Conservation (phyloP, 129 eudicot genomes). For the Escallonia herrerae region DNA sequence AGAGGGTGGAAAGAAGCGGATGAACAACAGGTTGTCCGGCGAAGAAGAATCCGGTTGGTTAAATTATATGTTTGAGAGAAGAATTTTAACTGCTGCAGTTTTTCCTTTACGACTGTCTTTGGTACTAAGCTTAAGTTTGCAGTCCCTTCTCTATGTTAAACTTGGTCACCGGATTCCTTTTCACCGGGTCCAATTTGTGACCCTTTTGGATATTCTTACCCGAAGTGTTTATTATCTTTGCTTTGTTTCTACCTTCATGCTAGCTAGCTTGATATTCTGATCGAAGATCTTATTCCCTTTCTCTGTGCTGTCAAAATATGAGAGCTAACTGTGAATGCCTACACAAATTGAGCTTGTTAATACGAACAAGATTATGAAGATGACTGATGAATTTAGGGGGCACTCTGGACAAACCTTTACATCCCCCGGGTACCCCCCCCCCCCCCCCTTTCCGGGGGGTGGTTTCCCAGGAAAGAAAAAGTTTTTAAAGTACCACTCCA, state of each 20-base stretch:
- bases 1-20: no score
- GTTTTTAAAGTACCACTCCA: no score
- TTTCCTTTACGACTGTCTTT: conserved; percentile 11
- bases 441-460: no score
- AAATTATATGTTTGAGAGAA: neutral
- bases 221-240: conserved; percentile 2
- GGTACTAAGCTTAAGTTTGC: conserved; percentile 4
- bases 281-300: neutral
- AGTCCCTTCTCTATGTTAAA: conserved; percentile 23
- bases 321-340: no score
- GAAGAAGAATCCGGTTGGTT: conserved; percentile 58
- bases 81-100: conserved; percentile 8
- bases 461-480: no score
- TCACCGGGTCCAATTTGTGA: conserved; percentile 54
- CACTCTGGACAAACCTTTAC: no score
- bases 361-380: no score
- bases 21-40: conserved; percentile 19
- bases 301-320: no score
- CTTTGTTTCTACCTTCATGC: neutral
- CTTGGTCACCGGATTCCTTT: conserved; percentile 66
- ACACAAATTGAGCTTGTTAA: no score
- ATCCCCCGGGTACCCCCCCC: no score
- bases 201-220: conserved; percentile 22
- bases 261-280: neutral
- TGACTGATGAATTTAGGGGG: no score